phyloP scores from a whole-genome alignment of 345 rosid genomes.

The Eucalyptus paniculata region DNA sequence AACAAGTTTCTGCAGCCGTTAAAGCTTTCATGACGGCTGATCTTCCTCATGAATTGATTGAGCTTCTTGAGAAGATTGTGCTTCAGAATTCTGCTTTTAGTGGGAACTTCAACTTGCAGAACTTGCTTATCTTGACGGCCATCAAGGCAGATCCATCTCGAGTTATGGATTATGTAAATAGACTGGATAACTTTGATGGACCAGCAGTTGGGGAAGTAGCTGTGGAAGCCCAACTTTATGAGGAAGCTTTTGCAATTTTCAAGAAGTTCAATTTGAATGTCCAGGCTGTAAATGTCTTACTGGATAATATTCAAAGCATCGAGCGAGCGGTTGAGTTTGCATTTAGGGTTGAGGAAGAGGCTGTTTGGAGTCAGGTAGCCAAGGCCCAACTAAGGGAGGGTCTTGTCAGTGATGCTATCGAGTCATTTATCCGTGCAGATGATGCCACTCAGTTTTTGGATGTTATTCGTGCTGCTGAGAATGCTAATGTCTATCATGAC shows the following conservation, averaged over 20 bases:
- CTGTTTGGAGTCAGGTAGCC: conserved; percentile 97
- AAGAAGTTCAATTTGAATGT: conserved; percentile 38
- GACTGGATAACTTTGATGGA: conserved; percentile 97
- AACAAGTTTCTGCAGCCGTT: conserved; percentile 38
- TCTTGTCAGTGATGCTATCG: conserved; percentile 91
- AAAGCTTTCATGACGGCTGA: conserved; percentile 39
- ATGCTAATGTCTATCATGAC: conserved; percentile 72
- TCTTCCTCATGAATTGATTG: conserved; percentile 31
- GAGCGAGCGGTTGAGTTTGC: conserved; percentile 85
- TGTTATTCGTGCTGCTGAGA: conserved; percentile 28
- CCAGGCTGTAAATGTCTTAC: conserved; percentile 25
- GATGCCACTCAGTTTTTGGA: conserved; percentile 31
- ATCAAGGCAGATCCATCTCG: conserved; percentile 94
- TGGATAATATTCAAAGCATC: conserved; percentile 22
- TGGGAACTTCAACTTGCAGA: conserved; percentile 94
- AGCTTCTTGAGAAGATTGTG: conserved; percentile 70
- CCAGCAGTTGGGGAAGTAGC: conserved; percentile 98
- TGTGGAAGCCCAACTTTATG: conserved; percentile 77
- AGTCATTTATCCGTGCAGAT: conserved; percentile 86
- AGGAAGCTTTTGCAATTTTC: conserved; percentile 51
- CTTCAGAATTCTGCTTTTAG: conserved; percentile 98
- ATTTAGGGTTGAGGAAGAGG: conserved; percentile 91
- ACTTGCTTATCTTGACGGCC: conserved; percentile 90
- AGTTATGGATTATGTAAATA: conserved; percentile 93
- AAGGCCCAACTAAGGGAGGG: conserved; percentile 94